Evolutionary conservation across 352 stramenopile genomes (phyloP).

Genomic region (Blastocystis sp.): DNA sequence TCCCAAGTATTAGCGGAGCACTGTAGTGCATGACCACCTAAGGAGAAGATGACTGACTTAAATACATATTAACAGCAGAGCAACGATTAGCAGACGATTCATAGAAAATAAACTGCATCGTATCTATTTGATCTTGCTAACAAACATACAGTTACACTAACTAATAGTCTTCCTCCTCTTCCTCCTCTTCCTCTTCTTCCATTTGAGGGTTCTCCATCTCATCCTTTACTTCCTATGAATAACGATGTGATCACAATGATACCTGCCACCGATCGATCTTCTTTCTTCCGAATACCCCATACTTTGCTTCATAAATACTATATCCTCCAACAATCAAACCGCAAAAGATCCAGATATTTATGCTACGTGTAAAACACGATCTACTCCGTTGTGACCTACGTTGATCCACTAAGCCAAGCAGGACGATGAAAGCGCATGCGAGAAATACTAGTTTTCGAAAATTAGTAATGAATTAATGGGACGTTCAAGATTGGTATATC

Average conservation of each 20-base stretch:
- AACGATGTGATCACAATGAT: not conserved
- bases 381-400: not conserved
- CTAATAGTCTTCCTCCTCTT: constrained; percentile 6
- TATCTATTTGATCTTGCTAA: too few species aligned
- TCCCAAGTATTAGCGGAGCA: too few species aligned
- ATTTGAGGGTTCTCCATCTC: not conserved
- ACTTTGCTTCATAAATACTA: constrained; percentile 24
- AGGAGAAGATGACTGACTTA: too few species aligned
- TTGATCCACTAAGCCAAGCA: not conserved
- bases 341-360: constrained; percentile 42
- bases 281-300: not conserved
- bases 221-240: not conserved
- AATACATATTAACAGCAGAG: too few species aligned
- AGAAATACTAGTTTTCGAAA: not conserved
- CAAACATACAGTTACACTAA: not conserved
- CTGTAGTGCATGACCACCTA: too few species aligned
- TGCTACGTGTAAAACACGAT: not conserved
- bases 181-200: not conserved
- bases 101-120: too few species aligned
- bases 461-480: not conserved
- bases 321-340: constrained; percentile 10
- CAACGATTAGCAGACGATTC: too few species aligned
- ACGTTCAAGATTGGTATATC: constrained; percentile 3
- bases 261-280: constrained; percentile 3
- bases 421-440: not conserved